Base-by-base conservation (phyloP, 257 asterid genomes). In the Vinca minor region DNA sequence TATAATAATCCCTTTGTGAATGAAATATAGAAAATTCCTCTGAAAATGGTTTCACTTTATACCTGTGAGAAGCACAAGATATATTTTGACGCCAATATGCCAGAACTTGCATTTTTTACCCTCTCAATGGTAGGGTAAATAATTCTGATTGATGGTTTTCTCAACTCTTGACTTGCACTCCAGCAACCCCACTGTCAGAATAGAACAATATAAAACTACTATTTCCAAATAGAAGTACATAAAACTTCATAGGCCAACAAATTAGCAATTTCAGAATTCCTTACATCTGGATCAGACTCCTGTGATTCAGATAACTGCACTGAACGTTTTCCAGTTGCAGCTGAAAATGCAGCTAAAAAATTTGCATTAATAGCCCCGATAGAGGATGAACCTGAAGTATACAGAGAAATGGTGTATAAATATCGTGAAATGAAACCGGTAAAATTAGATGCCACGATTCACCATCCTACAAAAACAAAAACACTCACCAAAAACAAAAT, bases 161-260 rank as follows among this genome's bases (percentile, higher is more conserved):
- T 82, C 68, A 85, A 69, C 77, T 90, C 97, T 72, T 85, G 90
- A 71, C 95, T 84, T 47, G 89, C 86, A 79, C 81, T 90, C 97
- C 97, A 90, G 78, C 95, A 81, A 58, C 97, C 95, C 97, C 97
- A 90, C 97, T 90, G 80, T 61, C 63, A 82, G 66, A 79, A 71
- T 66, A 62, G 68, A 68, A 69, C 61, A 66, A 73, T 28, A 11
- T 65, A 41, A n/a, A 50, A 69, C 69, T 34, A 63, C 61, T 65
- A 35, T 32, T 45, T 50, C 8, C 23, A 64, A 49, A 64, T 72
- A 59, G 58, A 46, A 63, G 62, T 28, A 59, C 45, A 26, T 69
- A 70, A 15, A 68, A 32, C 44, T 50, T 46, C 63, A 62, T 60
- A 25, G 20, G n/a, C 8, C 18, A 45, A 64, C 35, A 63, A 56